Evolutionary conservation across 176 grass and related monocot species (phyloP).

Genomic region (Canna indica): DNA sequence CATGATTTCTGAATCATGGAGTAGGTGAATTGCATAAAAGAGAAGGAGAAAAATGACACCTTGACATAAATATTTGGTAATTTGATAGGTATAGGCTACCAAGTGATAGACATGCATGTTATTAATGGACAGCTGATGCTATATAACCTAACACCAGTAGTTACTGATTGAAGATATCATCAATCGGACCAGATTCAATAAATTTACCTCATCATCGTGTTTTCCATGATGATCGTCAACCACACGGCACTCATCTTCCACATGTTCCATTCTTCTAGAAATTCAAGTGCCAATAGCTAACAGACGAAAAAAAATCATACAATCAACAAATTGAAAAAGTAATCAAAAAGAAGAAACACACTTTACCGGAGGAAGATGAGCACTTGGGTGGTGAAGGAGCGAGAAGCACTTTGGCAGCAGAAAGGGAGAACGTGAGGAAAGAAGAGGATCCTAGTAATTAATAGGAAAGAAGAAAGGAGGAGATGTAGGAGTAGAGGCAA

Average conservation of each 20-base stretch:
- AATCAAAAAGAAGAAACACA: background rate
- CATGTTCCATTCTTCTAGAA: slow-evolving; percentile 43
- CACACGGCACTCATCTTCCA: slow-evolving; percentile 40
- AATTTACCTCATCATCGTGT: slow-evolving; percentile 75
- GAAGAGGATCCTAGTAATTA: background rate
- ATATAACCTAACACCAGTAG: background rate
- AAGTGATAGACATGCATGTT: background rate
- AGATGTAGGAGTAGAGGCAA: no score
- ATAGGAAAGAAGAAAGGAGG: background rate
- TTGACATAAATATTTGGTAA: no score
- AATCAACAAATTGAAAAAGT: background rate
- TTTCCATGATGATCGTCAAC: slow-evolving; percentile 28
- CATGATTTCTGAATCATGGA: no score
- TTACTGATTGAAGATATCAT: background rate
- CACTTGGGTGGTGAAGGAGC: no score
- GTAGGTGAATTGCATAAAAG: no score
- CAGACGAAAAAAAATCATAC: background rate
- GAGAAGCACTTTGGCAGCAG: background rate
- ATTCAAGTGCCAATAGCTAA: background rate
- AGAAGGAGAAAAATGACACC: no score
- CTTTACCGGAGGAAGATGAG: background rate
- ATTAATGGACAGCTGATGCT: background rate
- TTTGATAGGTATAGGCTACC: no score
- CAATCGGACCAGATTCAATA: slow-evolving; percentile 7
- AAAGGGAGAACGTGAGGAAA: background rate